Base-by-base conservation (phyloP, 192 early-diverging fungal species). In the Umbelopsis ramanniana region DNA sequence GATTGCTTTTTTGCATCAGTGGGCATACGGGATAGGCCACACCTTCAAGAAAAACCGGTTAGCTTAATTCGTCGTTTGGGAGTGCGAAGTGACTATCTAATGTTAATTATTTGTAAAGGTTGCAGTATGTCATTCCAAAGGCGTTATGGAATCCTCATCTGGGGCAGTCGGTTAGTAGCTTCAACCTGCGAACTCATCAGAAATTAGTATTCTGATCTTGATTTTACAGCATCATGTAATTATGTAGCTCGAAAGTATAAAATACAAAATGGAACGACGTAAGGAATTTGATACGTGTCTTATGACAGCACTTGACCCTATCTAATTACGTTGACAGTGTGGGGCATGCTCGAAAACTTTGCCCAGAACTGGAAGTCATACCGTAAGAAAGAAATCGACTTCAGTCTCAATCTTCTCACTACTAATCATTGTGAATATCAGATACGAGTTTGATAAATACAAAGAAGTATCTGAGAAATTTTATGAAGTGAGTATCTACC, bases 1-100 rank as follows among this genome's bases (percentile, higher is more conserved):
- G 96, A 98, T 83, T 96, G 94, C 76, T 98, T 96, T 69, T 98
- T 98, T 81, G 95, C 91, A 0, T 93, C 95, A 0, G 94, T 93
- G 3, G 90, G 90, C 0, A 77, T 95, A 37, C 82, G 86, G 52
- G 84, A 85, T 0, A 80, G 89, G 10, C 96, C 95, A 0, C 77
- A 90, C 52, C 75, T 96, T 22, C 73, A 60, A 19, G 77, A 86
- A 45, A 80, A 72, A 33, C 95, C 96, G 0, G 92, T 95, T 11
- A 93, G 83, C 4, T 84, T 93, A 0, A 90, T 88, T n/a, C 19
- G 29, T 26, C 68, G 15, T 12, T 17, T 7, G 1, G 6, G 29
- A 47, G 47, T 8, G 23, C 15, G 12, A 45, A 53, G 29, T 14
- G 17, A 23, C n/a, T 66, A 43, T 52, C 26, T 66, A 57, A 40